A percentile compares a stretch with the other conserved stretches of the same genome.
phyloP scores from a whole-genome alignment of 2,329 filamentous ascomycete genomes.

The Emericellopsis cladophorae region DNA sequence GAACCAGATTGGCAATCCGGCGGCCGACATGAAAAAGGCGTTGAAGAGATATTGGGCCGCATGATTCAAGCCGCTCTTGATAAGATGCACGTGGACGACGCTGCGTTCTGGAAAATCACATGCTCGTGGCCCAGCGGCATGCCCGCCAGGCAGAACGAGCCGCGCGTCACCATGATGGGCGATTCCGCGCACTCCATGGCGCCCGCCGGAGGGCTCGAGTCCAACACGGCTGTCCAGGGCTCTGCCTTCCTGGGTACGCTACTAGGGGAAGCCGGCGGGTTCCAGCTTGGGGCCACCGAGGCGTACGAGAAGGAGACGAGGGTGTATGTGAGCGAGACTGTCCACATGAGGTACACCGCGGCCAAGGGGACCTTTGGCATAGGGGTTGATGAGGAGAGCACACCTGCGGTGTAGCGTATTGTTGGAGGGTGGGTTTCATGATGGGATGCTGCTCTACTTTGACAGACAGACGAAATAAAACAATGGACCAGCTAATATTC shows the following conservation, averaged over 20 bases:
- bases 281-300: conserved; percentile 22
- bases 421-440: too few relatives aligned
- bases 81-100: conserved; percentile 40
- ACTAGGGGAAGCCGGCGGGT: conserved; percentile 30
- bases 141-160: conserved; percentile 45
- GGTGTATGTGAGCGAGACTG: conserved; percentile 43
- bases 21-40: conserved; percentile 43
- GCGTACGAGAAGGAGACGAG: conserved; percentile 51
- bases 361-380: conserved; percentile 30
- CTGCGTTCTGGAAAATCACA: conserved; percentile 56
- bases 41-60: conserved; percentile 43
- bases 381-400: conserved; percentile 26
- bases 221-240: conserved; percentile 34
- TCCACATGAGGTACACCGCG: conserved; percentile 36
- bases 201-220: conserved; percentile 2
- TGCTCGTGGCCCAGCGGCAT: conserved; percentile 47
- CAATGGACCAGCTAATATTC: too few relatives aligned
- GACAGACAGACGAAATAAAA: too few relatives aligned
- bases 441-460: too few relatives aligned
- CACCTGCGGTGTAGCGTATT: background rate
- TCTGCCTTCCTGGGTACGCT: conserved; percentile 40
- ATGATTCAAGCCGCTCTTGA: conserved; percentile 40
- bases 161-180: conserved; percentile 44
- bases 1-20: conserved; percentile 39
- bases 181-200: conserved; percentile 11